Percentiles rank a stretch among this genome's conserved stretches.
phyloP scores from a whole-genome alignment of 441 rosid species.

The Adansonia gregorii region DNA sequence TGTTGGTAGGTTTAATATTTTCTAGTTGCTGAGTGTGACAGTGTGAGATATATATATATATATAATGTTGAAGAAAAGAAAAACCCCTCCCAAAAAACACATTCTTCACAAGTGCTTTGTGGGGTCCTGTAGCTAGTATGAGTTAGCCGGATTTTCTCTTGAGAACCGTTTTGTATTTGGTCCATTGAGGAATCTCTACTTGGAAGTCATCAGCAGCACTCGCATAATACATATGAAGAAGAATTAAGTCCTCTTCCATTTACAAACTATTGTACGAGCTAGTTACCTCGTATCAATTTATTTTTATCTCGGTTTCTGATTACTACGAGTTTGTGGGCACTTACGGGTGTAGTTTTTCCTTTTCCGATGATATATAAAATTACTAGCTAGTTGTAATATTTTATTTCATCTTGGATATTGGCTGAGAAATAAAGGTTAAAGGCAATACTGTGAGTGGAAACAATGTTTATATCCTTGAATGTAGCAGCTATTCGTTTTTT shows the following conservation, averaged over 20 bases:
- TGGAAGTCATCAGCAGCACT: neutral
- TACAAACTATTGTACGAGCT: neutral
- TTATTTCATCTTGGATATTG: neutral
- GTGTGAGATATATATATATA: neutral
- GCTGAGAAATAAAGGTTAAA: neutral
- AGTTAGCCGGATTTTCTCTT: conserved; percentile 19
- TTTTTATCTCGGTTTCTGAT: too few relatives aligned
- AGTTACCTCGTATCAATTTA: too few relatives aligned
- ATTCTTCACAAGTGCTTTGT: neutral
- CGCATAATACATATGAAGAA: neutral
- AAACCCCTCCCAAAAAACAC: neutral
- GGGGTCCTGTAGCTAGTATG: neutral
- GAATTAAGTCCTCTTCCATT: neutral
- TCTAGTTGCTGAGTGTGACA: neutral
- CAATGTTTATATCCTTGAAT: neutral
- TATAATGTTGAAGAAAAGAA: neutral
- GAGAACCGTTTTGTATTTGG: neutral
- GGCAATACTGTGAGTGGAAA: neutral
- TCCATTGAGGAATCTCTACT: neutral
- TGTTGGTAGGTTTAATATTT: neutral
- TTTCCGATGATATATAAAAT: too few relatives aligned
- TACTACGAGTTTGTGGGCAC: too few relatives aligned
- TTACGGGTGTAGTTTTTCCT: too few relatives aligned
- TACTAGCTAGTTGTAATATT: neutral
- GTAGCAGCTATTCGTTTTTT: neutral